Conservation (phyloP, 2,329 filamentous ascomycete genomes). For the Fusarium equiseti region DNA sequence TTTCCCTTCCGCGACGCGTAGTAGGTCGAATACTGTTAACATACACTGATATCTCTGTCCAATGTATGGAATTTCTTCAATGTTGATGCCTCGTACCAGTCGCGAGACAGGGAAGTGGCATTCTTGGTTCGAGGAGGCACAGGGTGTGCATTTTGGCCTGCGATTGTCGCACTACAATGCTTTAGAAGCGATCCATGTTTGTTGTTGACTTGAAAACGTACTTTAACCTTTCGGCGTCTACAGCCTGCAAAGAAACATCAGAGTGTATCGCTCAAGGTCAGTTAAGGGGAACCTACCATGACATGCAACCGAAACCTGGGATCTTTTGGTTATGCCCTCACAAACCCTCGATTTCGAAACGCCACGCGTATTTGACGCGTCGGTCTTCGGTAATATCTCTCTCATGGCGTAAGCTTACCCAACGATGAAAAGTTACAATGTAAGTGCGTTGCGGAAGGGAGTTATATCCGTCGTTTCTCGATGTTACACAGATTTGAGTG, state of each 20-base stretch:
- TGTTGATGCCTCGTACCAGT: neutral
- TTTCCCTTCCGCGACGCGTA: neutral
- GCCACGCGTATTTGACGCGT: neutral
- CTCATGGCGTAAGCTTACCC: neutral
- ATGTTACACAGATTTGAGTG: neutral
- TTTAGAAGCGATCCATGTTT: no score
- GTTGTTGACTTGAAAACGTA: no score
- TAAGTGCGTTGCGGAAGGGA: no score
- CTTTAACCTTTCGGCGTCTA: neutral
- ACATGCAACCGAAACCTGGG: neutral
- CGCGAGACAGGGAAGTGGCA: neutral
- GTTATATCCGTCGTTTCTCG: neutral
- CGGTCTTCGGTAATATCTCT: neutral
- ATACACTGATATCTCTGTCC: neutral
- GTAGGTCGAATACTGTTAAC: neutral
- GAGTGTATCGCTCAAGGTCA: no score
- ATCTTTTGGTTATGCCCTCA: neutral
- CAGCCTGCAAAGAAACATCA: neutral
- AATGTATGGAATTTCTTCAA: neutral
- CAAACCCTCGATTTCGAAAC: neutral
- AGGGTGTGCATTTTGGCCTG: neutral
- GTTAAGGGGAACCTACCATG: neutral
- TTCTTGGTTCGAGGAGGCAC: neutral
- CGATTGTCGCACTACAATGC: neutral
- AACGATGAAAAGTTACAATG: fast-evolving